These are phyloP conservation scores for Claviceps pusilla DNA, from an alignment of 2,329 filamentous ascomycete species.

Conservation along the genomic window DNA sequence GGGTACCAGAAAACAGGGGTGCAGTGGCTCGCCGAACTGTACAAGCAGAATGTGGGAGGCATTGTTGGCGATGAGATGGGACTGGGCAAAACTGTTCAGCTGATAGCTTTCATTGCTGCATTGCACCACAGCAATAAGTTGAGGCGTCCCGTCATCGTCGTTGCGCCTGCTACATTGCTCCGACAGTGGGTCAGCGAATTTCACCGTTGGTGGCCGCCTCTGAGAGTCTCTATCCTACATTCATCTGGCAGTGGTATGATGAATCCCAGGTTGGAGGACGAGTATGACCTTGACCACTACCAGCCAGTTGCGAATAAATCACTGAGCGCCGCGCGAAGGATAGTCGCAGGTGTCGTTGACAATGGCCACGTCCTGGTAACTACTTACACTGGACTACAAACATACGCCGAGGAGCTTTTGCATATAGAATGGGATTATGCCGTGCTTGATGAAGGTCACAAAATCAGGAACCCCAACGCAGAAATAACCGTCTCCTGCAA, in stretches of 20 bases:
- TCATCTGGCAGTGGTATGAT: slow-evolving; percentile 95
- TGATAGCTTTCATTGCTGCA: slow-evolving; percentile 68
- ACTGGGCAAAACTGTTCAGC: slow-evolving; percentile 73
- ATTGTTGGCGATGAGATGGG: slow-evolving; percentile 98
- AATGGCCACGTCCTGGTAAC: slow-evolving; percentile 90
- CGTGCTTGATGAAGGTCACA: slow-evolving; percentile 91
- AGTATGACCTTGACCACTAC: slow-evolving; percentile 32
- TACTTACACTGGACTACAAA: slow-evolving; percentile 90
- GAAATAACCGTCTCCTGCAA: slow-evolving; percentile 93
- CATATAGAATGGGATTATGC: slow-evolving; percentile 84
- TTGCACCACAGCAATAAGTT: slow-evolving; percentile 84
- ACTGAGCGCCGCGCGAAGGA: slow-evolving; percentile 53
- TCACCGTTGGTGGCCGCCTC: slow-evolving; percentile 97
- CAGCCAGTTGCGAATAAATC: slow-evolving; percentile 20
- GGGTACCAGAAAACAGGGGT: slow-evolving; percentile 96
- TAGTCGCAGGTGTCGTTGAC: slow-evolving; percentile 66
- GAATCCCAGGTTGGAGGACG: slow-evolving; percentile 51
- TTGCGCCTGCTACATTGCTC: slow-evolving; percentile 87
- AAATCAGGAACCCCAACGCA: slow-evolving; percentile 92
- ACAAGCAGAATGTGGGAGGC: slow-evolving; percentile 76
- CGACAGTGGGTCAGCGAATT: slow-evolving; percentile 98
- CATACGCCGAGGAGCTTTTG: slow-evolving; percentile 69
- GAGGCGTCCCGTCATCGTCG: slow-evolving; percentile 71
- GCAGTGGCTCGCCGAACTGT: slow-evolving; percentile 88
- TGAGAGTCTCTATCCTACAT: slow-evolving; percentile 87